Evolutionary conservation across 352 stramenopile species (phyloP).

Genomic region (Phytophthora vignae): DNA sequence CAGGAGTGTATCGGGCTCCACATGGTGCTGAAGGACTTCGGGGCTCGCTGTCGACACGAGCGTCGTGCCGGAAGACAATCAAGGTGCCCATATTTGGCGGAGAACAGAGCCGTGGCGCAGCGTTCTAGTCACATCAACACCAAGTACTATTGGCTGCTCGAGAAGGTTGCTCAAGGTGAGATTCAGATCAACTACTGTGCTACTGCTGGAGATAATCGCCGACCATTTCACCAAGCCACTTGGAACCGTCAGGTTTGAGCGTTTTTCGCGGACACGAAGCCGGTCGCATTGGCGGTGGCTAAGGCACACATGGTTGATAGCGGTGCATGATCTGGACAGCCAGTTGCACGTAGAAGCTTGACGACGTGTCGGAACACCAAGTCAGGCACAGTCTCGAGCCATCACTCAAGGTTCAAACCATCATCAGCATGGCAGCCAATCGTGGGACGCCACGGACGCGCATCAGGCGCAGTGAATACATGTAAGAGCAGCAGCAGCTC

Average conservation of each 20-base stretch:
- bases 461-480: too few relatives aligned
- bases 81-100: not conserved
- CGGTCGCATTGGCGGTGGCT: too few relatives aligned
- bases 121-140: not conserved
- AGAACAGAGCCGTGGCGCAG: not conserved
- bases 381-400: too few relatives aligned
- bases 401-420: too few relatives aligned
- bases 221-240: constrained; percentile 13
- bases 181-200: not conserved
- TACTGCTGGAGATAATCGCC: not conserved
- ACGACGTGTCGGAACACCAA: too few relatives aligned
- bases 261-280: not conserved
- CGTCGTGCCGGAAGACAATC: not conserved
- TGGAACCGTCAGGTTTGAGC: constrained; percentile 7
- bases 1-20: not conserved
- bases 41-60: not conserved
- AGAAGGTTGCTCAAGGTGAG: not conserved
- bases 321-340: too few relatives aligned
- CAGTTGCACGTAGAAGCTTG: too few relatives aligned
- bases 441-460: too few relatives aligned
- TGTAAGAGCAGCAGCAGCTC: too few relatives aligned
- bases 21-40: not conserved
- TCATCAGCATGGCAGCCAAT: too few relatives aligned
- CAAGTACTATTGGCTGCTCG: not conserved
- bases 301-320: too few relatives aligned